These are phyloP conservation scores for Plectosphaerella cucumerina DNA, from an alignment of 2,329 filamentous ascomycete genomes.

Conservation along the genomic window DNA sequence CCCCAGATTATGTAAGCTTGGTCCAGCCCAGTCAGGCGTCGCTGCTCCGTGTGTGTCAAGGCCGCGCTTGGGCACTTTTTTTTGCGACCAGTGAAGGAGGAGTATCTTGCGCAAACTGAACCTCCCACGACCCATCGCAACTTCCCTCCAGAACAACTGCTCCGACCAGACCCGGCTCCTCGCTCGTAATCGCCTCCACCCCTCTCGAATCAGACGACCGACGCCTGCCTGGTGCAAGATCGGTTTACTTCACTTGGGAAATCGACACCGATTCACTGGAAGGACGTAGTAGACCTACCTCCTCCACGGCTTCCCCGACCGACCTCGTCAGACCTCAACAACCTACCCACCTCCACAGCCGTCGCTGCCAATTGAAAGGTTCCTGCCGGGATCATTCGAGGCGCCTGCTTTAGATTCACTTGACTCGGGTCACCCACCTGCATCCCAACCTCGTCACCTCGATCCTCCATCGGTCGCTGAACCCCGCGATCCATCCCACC, in stretches of 20 bases:
- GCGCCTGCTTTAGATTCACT: not conserved
- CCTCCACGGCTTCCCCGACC: constrained; percentile 8
- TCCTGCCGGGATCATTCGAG: too few relatives aligned
- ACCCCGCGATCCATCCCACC: constrained; percentile 5
- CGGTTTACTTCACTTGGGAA: constrained; percentile 5
- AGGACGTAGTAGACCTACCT: constrained; percentile 23
- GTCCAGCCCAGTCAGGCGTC: not conserved
- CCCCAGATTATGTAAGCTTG: too few relatives aligned
- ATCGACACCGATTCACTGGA: constrained; percentile 8
- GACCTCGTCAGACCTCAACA: constrained; percentile 3
- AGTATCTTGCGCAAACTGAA: constrained; percentile 5
- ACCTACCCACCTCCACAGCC: not conserved
- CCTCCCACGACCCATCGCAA: constrained; percentile 10
- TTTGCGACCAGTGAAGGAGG: constrained; percentile 10
- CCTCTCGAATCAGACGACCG: constrained; percentile 7
- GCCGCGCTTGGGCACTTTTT: constrained; percentile 15
- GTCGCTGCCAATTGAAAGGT: not conserved
- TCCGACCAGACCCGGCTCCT: not conserved
- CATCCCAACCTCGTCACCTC: constrained; percentile 2
- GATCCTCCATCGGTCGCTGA: not conserved
- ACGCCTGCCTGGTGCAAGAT: constrained; percentile 35
- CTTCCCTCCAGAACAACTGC: constrained; percentile 4
- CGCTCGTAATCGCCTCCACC: not conserved
- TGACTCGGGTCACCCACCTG: not conserved
- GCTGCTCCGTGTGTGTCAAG: not conserved